These are phyloP conservation scores for Camellia sinensis DNA, from an alignment of 148 eudicot genomes.

Conservation along the genomic window DNA sequence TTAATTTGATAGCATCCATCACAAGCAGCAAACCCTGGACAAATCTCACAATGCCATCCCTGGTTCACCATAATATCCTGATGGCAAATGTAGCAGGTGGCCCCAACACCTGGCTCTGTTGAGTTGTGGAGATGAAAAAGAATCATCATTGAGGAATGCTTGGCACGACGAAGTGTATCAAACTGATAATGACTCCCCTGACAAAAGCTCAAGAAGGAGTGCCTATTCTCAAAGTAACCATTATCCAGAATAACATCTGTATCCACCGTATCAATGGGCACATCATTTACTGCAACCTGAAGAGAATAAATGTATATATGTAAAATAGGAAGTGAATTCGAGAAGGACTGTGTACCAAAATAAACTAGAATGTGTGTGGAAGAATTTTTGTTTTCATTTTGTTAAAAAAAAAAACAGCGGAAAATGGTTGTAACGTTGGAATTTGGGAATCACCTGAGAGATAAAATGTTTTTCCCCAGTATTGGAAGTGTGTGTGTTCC, in stretches of 20 bases:
- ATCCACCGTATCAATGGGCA: constrained; percentile 65
- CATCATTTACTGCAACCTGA: constrained; percentile 53
- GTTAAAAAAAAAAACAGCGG: not conserved
- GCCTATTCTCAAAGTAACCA: constrained; percentile 59
- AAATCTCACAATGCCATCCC: constrained; percentile 53
- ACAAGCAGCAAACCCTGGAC: constrained; percentile 54
- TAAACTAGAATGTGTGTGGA: not conserved
- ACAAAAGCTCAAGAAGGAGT: constrained; percentile 66
- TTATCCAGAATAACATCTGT: constrained; percentile 50
- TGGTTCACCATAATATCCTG: constrained; percentile 31
- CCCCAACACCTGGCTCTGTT: constrained; percentile 21
- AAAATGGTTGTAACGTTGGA: not conserved
- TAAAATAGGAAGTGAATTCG: not conserved
- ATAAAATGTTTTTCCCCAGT: constrained; percentile 63
- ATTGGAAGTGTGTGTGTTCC: constrained; percentile 41
- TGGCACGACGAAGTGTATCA: constrained; percentile 80
- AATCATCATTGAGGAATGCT: constrained; percentile 92
- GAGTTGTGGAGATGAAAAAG: constrained; percentile 64
- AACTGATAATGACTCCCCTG: constrained; percentile 74
- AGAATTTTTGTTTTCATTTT: not conserved
- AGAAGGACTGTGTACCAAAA: not conserved
- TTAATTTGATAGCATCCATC: constrained; percentile 44
- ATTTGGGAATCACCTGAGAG: constrained; percentile 38
- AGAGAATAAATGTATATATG: not conserved
- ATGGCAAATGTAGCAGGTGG: constrained; percentile 44